phyloP scores from a whole-genome alignment of 768 basidiomycete genomes.

The Macrolepiota fuliginosa region DNA sequence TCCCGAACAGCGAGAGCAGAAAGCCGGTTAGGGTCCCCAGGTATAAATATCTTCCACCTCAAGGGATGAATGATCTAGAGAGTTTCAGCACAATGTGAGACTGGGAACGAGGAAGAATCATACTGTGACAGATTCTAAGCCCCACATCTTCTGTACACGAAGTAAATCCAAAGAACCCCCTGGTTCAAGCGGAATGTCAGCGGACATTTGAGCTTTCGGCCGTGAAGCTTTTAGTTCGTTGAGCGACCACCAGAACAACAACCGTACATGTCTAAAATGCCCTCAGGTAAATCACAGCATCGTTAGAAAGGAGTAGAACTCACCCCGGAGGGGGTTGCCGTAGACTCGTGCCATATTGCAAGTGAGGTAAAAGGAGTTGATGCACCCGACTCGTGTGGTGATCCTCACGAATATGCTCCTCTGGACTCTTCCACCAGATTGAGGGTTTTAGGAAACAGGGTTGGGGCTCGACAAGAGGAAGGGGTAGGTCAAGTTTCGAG shows the following conservation, averaged over 20 bases:
- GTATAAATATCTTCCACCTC: constrained; percentile 6
- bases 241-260: constrained; percentile 10
- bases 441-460: not conserved
- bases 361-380: not conserved
- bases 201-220: constrained; percentile 4
- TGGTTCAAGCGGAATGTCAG: constrained; percentile 5
- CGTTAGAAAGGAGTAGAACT: not conserved
- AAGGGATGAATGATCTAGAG: constrained; percentile 5
- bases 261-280: not conserved
- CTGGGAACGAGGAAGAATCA: not conserved
- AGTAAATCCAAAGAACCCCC: constrained; percentile 8
- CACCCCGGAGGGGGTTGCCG: constrained; percentile 4
- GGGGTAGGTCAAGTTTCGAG: constrained; percentile 6
- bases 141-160: constrained; percentile 1
- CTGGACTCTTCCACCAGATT: constrained; percentile 7
- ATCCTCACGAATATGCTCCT: constrained; percentile 9
- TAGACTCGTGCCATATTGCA: not conserved
- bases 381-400: not conserved
- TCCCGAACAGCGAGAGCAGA: not conserved
- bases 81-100: not conserved
- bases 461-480: not conserved
- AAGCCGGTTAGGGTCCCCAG: constrained; percentile 1
- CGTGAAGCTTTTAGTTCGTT: not conserved
- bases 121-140: constrained; percentile 3
- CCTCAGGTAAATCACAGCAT: not conserved